Evolutionary conservation across 306 rosid species (phyloP), one percentile per base, ranked within the genome.

Genomic region (Castanea crenata): DNA sequence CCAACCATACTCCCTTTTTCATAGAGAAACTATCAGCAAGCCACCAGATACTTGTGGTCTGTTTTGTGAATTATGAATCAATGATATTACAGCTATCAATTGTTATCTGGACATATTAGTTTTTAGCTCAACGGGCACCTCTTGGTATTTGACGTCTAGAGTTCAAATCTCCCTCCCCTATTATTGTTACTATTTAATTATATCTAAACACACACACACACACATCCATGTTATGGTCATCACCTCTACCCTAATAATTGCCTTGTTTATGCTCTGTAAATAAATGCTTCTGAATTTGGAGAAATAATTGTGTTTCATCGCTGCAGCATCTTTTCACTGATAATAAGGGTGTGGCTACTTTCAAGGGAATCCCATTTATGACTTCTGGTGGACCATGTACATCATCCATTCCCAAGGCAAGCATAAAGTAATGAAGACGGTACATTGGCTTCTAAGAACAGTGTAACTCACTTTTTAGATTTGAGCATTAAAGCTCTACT

Each of bases 291-390:
- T 15, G 61, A 41, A 61, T 74, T 58, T 61, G 79, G 55, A 74
- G 65, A 64, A 74, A 56, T 69, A 35, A 31, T 80, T 64, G 55
- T 80, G 62, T 82, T 82, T 74, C 38, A 79, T 70, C 67, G 82
- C 79, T 87, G 93, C 94, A 95, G 99, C 77, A 91, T 88, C 97
- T 95, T 78, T 93, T 86, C 87, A 95, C 99, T 1, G 97, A 93
- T 63, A 96, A 93, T 19, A 87, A 88, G 57, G 94, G 97, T 1
- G 90, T 91, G 73, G 98, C 99, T 46, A 95, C 97, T 14, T 95
- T 78, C 87, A 95, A 89, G 86, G 97, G 98, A 76, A 91, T 95
- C 49, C 94, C 97, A 9, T 95, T 95, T 76, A 90, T 93, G 97
- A 95, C 96, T 18, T 89, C 93, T 46, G 90, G 92, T 8, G 99